Conservation (phyloP, 148 eudicot genomes). For the Camellia sinensis region DNA sequence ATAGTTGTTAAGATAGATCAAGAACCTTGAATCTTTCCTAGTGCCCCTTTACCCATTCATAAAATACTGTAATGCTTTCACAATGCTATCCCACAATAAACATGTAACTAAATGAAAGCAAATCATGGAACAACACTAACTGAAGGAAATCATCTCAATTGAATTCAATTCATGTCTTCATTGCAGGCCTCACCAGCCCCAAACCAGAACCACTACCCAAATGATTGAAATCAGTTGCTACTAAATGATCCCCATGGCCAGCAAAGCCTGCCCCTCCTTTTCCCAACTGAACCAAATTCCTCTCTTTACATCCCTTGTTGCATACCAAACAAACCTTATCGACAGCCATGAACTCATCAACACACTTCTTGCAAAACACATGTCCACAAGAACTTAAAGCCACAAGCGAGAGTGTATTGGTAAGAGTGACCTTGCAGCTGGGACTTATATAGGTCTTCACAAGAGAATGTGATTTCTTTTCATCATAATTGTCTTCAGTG, state of each 20-base stretch:
- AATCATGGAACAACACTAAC: slow-evolving; percentile 1
- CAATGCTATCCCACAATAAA: too few species aligned
- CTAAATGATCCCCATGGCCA: slow-evolving; percentile 75
- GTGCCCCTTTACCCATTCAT: too few species aligned
- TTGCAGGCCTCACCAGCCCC: slow-evolving; percentile 89
- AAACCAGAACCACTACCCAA: slow-evolving; percentile 85
- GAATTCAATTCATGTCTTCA: slow-evolving; percentile 61
- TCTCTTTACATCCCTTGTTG: slow-evolving; percentile 80
- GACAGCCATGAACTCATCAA: slow-evolving; percentile 65
- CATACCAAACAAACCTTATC: slow-evolving; percentile 90
- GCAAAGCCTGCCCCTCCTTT: slow-evolving; percentile 97
- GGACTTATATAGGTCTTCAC: slow-evolving; percentile 78
- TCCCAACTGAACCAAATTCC: slow-evolving; percentile 57
- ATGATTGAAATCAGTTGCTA: slow-evolving; percentile 86
- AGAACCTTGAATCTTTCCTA: too few species aligned
- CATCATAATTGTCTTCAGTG: slow-evolving; percentile 56
- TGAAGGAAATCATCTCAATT: background rate
- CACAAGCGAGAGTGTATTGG: slow-evolving; percentile 72
- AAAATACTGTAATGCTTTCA: too few species aligned
- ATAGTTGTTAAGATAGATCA: too few species aligned
- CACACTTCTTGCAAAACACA: slow-evolving; percentile 87
- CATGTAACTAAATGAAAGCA: too few species aligned
- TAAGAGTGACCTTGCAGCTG: slow-evolving; percentile 85
- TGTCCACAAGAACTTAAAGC: slow-evolving; percentile 85
- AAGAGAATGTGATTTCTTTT: slow-evolving; percentile 33